These are phyloP conservation scores for Microbotryum lychnidis-dioicae DNA, from an alignment of 1,284 basidiomycete species.

Conservation along the genomic window DNA sequence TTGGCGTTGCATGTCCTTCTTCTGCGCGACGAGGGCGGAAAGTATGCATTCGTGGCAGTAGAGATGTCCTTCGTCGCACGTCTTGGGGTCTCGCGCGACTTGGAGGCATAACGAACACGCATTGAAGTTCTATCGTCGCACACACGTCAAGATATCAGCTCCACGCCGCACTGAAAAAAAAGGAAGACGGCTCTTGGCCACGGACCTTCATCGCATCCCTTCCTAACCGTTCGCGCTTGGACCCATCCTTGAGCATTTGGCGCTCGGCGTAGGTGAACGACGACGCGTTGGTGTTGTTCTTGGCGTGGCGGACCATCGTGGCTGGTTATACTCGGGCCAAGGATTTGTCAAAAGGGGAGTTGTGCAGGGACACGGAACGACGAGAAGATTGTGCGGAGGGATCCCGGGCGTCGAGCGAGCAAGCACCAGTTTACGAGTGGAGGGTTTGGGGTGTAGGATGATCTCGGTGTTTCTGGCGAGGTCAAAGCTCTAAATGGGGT, in stretches of 20 bases:
- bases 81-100: constrained; percentile 62
- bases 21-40: constrained; percentile 57
- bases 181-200: no score
- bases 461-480: no score
- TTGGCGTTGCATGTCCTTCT: constrained; percentile 77
- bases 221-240: constrained; percentile 44
- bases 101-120: constrained; percentile 28
- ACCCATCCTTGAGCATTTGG: constrained; percentile 71
- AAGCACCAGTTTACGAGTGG: no score
- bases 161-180: no score
- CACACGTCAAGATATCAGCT: no score
- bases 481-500: no score
- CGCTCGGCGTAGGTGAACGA: constrained; percentile 79
- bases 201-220: constrained; percentile 24
- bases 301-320: constrained; percentile 53
- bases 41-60: constrained; percentile 54
- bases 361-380: no score
- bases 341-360: no score
- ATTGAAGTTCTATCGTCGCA: constrained; percentile 10
- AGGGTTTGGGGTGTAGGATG: no score
- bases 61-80: constrained; percentile 74
- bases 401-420: no score
- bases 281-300: constrained; percentile 63
- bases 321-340: no score
- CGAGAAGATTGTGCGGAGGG: no score